Evolutionary conservation across 2,329 filamentous ascomycete species (phyloP).

Genomic region (Trichocomaceae sp.): DNA sequence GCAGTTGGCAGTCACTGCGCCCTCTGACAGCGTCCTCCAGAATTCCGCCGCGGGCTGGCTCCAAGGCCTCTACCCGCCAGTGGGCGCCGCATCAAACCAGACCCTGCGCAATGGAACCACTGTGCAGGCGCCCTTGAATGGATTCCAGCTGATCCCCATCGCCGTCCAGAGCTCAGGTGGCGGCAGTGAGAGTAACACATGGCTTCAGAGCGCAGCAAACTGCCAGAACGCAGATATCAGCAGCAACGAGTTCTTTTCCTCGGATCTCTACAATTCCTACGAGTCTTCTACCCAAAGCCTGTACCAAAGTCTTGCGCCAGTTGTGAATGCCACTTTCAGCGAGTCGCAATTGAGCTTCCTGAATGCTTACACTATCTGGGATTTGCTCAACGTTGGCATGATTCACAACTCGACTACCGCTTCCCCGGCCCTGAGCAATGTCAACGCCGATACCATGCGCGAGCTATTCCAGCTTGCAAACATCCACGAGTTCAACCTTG

Average conservation of each 20-base stretch:
- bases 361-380: slow-evolving; percentile 61
- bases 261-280: slow-evolving; percentile 43
- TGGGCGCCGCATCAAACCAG: slow-evolving; percentile 49
- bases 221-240: slow-evolving; percentile 51
- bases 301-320: slow-evolving; percentile 47
- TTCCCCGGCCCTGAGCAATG: slow-evolving; percentile 54
- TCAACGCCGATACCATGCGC: slow-evolving; percentile 53
- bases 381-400: slow-evolving; percentile 55
- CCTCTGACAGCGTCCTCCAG: slow-evolving; percentile 69
- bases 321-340: slow-evolving; percentile 49
- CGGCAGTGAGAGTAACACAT: slow-evolving; percentile 52
- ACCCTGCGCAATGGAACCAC: slow-evolving; percentile 64
- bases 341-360: slow-evolving; percentile 48
- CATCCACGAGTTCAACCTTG: slow-evolving; percentile 72
- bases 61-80: slow-evolving; percentile 80
- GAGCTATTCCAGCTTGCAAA: slow-evolving; percentile 70
- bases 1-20: slow-evolving; percentile 67
- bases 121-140: slow-evolving; percentile 62
- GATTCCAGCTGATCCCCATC: slow-evolving; percentile 79
- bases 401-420: slow-evolving; percentile 54
- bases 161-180: slow-evolving; percentile 53
- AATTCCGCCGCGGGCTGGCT: slow-evolving; percentile 73
- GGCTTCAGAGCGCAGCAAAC: slow-evolving; percentile 53
- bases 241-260: slow-evolving; percentile 54
- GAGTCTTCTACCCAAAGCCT: slow-evolving; percentile 47